Evolutionary conservation across 202 grass and related monocot genomes (phyloP).

Genomic region (Tripidium arundinaceum): DNA sequence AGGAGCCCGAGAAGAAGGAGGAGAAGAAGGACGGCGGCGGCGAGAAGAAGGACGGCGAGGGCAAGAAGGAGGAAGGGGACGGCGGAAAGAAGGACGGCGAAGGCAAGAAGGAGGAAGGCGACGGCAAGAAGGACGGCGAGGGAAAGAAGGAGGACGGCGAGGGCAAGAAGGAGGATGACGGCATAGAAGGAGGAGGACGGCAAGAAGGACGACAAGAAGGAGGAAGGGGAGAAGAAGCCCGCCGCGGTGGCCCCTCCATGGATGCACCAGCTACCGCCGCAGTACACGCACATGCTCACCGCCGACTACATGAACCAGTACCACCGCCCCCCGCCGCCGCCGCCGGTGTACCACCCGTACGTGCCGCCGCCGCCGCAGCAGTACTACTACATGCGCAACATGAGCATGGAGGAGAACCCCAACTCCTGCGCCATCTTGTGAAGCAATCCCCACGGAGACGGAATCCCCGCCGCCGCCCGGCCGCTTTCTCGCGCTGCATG

Average conservation of each 20-base stretch:
- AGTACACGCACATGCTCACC: constrained; percentile 33
- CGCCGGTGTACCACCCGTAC: constrained; percentile 27
- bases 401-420: constrained; percentile 89
- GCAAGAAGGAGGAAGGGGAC: constrained; percentile 34
- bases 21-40: constrained; percentile 39
- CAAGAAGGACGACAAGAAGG: not conserved
- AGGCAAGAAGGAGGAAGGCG: constrained; percentile 1
- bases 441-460: not conserved
- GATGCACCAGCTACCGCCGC: constrained; percentile 13
- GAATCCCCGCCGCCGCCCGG: not conserved
- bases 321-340: constrained; percentile 25
- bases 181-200: too few species aligned
- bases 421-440: constrained; percentile 73
- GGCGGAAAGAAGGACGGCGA: not conserved
- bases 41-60: not conserved
- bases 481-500: not conserved
- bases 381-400: constrained; percentile 58
- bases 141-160: not conserved
- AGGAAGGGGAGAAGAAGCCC: constrained; percentile 23
- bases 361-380: not conserved
- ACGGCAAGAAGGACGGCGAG: not conserved
- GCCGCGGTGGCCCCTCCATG: not conserved
- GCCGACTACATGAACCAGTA: constrained; percentile 49
- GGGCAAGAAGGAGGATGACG: constrained; percentile 6
- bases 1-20: constrained; percentile 68